Evolutionary conservation across 169 alveolate species (phyloP), one percentile per base, ranked within the genome.

Genomic region (Plasmodium vinckei): DNA sequence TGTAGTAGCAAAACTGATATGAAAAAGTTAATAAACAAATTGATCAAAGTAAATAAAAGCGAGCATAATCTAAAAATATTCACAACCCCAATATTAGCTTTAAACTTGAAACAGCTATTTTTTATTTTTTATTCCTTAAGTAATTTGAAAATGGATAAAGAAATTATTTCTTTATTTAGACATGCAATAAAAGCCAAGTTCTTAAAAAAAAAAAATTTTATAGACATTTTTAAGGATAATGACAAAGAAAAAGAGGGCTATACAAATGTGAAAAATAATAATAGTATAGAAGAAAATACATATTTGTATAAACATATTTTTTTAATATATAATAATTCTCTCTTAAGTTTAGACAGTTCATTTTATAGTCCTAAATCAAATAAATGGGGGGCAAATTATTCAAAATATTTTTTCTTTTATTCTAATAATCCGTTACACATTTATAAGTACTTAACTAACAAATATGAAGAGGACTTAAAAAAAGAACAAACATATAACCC

Each of bases 91-190:
- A 44, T 71, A 13, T 56, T 86, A 33, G 87, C 68, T 2, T 49
- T 86, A 44, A 86, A 86, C 23, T 57, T 86, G 59, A 86, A 70
- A 72, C 91, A 86, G 33, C 42, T 86, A 57, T 86, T 42, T 71
- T 86, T 69, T 64, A 47, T 86, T 61, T 86, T 86, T 59, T 39
- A 59, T 60, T 33, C 12, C 25, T 57, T 86, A 42, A 69, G 71
- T 57, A 47, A 70, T 42, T 86, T 57, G 25, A 86, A 86, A 21
- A 44, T 86, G 60, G 57, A 86, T 19, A 21, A 23, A 9, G 91
- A 86, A 33, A 59, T 86, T 57, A 59, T 65, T 57, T 46, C 17
- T 5, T 46, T 70, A 27, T 86, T 69, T 68, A 9, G 42, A 19
- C 65, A 47, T 44, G 15, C 71, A n/a, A 57, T 70, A 59, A 46